Conservation (phyloP, 345 rosid genomes). For the Stellera chamaejasme region DNA sequence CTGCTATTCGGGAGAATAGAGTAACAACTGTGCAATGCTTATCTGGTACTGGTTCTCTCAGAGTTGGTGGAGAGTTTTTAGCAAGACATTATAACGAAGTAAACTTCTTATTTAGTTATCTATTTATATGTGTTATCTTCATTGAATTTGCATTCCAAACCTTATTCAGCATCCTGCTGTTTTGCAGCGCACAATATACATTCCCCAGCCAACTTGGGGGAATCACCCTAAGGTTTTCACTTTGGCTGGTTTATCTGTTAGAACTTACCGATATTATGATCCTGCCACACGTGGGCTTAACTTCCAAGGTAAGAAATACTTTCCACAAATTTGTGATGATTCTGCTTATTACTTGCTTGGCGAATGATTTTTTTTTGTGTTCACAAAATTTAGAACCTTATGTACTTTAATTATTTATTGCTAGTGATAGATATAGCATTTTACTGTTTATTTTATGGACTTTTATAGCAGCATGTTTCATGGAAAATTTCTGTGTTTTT, state of each 20-base stretch:
- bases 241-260: slow-evolving; percentile 66
- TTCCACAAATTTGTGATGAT: no score
- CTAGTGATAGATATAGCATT: neutral
- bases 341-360: no score
- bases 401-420: neutral
- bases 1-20: slow-evolving; percentile 65
- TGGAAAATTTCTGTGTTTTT: neutral
- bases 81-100: slow-evolving; percentile 79
- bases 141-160: neutral
- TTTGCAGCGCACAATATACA: slow-evolving; percentile 56
- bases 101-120: neutral
- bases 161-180: slow-evolving; percentile 10
- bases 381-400: neutral
- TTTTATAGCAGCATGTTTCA: neutral
- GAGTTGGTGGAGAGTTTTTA: slow-evolving; percentile 88
- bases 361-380: neutral
- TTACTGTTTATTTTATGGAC: neutral
- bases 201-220: slow-evolving; percentile 90
- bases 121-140: neutral
- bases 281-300: slow-evolving; percentile 72
- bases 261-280: slow-evolving; percentile 72
- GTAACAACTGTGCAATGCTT: slow-evolving; percentile 77
- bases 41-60: slow-evolving; percentile 86
- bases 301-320: slow-evolving; percentile 41
- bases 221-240: slow-evolving; percentile 71